Conservation (phyloP, 305 asterid species). For the Rubia peregrina region DNA sequence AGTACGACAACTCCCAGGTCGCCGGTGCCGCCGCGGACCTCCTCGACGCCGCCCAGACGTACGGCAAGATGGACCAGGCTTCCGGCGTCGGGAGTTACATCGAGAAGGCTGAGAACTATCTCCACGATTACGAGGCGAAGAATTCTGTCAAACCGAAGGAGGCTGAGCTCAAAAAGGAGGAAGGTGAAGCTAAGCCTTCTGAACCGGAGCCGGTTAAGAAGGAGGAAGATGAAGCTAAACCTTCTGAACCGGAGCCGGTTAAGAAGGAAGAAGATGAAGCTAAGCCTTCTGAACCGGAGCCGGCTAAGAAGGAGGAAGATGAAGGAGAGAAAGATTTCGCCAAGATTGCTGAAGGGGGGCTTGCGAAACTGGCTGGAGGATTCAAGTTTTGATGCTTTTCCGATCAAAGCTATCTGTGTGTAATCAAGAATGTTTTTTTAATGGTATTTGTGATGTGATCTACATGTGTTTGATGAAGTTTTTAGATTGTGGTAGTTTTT, state of each 20-base stretch:
- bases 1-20: constrained; percentile 38
- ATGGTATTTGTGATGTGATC: not conserved
- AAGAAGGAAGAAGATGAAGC: not conserved
- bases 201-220: constrained; percentile 3
- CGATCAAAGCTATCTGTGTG: not conserved
- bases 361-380: not conserved
- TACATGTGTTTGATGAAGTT: not conserved
- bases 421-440: not conserved
- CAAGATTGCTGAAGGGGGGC: not conserved
- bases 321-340: not conserved
- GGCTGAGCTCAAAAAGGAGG: not conserved
- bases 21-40: constrained; percentile 52
- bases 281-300: not conserved
- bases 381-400: not conserved
- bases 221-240: not conserved
- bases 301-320: not conserved
- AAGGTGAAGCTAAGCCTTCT: not conserved
- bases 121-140: constrained; percentile 29
- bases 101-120: constrained; percentile 32
- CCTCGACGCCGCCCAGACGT: constrained; percentile 30
- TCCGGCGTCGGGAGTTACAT: constrained; percentile 26
- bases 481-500: not conserved
- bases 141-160: not conserved
- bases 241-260: not conserved
- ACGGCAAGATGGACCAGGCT: constrained; percentile 30